A percentile compares a stretch with the other conserved stretches of the same genome.
Conservation (phyloP, 1,284 basidiomycete species). For the Tilletiopsis washingtonensis region DNA sequence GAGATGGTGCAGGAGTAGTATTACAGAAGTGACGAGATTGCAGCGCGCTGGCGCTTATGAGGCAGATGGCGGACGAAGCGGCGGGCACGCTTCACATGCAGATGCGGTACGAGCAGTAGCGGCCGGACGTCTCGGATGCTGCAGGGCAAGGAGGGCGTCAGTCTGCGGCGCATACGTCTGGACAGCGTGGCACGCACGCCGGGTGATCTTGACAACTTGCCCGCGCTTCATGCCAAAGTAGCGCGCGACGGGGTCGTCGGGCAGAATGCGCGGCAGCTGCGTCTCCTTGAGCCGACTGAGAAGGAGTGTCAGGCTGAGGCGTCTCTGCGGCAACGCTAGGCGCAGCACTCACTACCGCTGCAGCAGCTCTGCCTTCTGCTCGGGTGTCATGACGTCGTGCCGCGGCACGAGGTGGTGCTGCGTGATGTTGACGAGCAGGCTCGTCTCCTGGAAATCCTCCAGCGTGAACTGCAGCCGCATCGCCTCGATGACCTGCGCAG, state of each 20-base stretch:
- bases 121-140: constrained; percentile 89
- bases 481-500: constrained; percentile 37
- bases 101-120: constrained; percentile 86
- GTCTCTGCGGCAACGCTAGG: too few species aligned
- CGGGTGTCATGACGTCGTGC: constrained; percentile 76
- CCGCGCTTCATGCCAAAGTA: constrained; percentile 93
- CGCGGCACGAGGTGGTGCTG: constrained; percentile 83
- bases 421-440: constrained; percentile 94
- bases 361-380: constrained; percentile 79
- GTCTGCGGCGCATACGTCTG: not conserved
- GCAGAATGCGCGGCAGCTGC: constrained; percentile 90
- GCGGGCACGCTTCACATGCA: too few species aligned
- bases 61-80: not conserved
- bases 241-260: constrained; percentile 89
- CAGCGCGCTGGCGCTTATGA: not conserved
- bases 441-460: constrained; percentile 94
- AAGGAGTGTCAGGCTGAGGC: not conserved
- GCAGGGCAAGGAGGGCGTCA: not conserved
- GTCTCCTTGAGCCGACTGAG: constrained; percentile 90
- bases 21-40: too few species aligned
- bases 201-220: constrained; percentile 96
- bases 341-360: constrained; percentile 73
- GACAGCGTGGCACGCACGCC: constrained; percentile 46
- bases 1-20: too few species aligned
- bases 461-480: constrained; percentile 66